Evolutionary conservation across 2,329 filamentous ascomycete genomes (phyloP).

Genomic region (Torrubiella hemipterigena): DNA sequence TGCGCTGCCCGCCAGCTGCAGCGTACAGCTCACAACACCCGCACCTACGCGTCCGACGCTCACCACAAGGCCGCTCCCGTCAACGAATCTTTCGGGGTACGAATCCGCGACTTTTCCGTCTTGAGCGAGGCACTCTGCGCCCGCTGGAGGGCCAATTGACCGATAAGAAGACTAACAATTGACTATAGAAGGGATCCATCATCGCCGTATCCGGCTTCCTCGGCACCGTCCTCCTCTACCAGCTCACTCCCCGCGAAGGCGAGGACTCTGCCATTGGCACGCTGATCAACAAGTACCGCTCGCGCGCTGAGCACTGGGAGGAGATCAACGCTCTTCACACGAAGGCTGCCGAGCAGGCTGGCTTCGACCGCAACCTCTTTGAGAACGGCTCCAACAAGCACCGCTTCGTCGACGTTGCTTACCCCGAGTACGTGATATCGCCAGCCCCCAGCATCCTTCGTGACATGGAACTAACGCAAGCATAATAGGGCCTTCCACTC

Average conservation of each 20-base stretch:
- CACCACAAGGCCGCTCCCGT: conserved; percentile 35
- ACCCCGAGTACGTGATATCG: conserved; percentile 50
- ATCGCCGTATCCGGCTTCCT: conserved; percentile 32
- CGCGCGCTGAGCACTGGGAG: conserved; percentile 37
- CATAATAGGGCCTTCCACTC: conserved; percentile 32
- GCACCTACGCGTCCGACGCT: conserved; percentile 42
- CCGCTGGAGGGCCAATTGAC: no score
- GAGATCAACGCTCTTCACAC: conserved; percentile 40
- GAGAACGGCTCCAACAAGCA: conserved; percentile 29
- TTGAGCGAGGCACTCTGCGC: no score
- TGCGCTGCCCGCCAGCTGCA: conserved; percentile 22
- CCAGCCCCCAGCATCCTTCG: no score
- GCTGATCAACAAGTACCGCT: conserved; percentile 33
- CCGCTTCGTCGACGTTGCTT: conserved; percentile 38
- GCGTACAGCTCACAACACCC: conserved; percentile 25
- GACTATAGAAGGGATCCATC: conserved; percentile 35
- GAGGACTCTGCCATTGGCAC: conserved; percentile 32
- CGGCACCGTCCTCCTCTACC: conserved; percentile 31
- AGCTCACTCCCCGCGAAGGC: conserved; percentile 37
- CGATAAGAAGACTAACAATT: no score
- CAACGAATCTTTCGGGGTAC: conserved; percentile 45
- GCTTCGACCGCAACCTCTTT: conserved; percentile 44
- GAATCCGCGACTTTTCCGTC: conserved; percentile 14
- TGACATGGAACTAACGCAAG: neutral
- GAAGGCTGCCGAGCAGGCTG: conserved; percentile 40